Conservation (phyloP, 106 monocot genomes). For the Triglochin maritima region DNA sequence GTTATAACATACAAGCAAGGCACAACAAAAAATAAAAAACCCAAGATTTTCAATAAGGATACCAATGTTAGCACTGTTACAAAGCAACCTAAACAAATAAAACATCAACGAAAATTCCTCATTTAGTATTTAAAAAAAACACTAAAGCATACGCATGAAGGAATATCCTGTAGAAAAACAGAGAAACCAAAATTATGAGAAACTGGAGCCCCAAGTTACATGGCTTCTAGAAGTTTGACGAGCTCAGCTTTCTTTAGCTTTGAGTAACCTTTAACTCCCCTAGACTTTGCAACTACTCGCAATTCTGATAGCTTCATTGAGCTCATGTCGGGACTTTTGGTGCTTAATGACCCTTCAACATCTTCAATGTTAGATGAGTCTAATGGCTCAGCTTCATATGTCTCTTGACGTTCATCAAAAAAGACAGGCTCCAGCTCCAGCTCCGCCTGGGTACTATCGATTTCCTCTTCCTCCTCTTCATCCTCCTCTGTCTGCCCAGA, state of each 20-base stretch:
- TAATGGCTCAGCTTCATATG: constrained; percentile 16
- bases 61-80: too few relatives aligned
- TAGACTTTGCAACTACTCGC: constrained; percentile 67
- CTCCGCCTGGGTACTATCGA: neutral
- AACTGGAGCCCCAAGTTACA: too few relatives aligned
- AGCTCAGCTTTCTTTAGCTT: constrained; percentile 81
- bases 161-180: neutral
- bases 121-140: too few relatives aligned
- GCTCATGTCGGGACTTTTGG: constrained; percentile 28
- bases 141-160: too few relatives aligned
- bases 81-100: too few relatives aligned
- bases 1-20: too few relatives aligned
- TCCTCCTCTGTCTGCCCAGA: too few relatives aligned
- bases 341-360: constrained; percentile 11
- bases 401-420: constrained; percentile 18
- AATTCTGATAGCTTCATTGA: constrained; percentile 66
- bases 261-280: constrained; percentile 78
- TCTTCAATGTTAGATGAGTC: constrained; percentile 19
- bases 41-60: too few relatives aligned
- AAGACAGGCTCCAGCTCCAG: constrained; percentile 18
- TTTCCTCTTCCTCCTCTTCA: too few relatives aligned
- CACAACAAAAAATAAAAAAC: too few relatives aligned
- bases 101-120: too few relatives aligned
- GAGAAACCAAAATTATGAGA: too few relatives aligned
- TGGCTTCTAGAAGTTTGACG: constrained; percentile 35